Base-by-base conservation (phyloP, 176 grass and related monocot species). In the Paspalum notatum region DNA sequence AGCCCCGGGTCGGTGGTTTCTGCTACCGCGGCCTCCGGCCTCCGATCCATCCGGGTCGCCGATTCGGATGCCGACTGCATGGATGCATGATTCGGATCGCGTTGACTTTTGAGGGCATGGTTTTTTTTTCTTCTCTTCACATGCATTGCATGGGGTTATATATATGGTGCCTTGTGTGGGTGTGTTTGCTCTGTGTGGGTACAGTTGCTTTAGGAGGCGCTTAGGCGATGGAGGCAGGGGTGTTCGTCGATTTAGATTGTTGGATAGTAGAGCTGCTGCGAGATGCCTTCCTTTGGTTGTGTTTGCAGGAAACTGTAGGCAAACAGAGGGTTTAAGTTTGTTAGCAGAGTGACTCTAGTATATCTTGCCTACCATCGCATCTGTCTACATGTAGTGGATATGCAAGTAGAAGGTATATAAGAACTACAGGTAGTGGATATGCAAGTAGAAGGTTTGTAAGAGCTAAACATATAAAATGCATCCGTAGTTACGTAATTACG, bases 391-490 rank as follows among this genome's bases (percentile, higher is more conserved):
- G 53, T 25, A 43, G 32, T 24, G 32, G 46, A 16, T 74, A 8
- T 37, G 9, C 57, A 64, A 24, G 58, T 73, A 38, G 17, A 55
- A 38, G 12, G 45, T 62, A 75, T 45, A 11, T 80, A 54, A 8
- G 21, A 21, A n/a, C 16, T 37, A 12, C 9, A 5, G 71, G 44
- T 24, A 20, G 44, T 21, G 43, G 44, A n/a, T 82, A 5, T 51
- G 12, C 37, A 53, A 45, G 56, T 79, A 32, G 16, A 62, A 32
- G 14, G 32, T 68, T 61, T 45, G 11, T 68, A 67, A 6, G 50
- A 67, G 32, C 20, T 79, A 52, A 52, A 11, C 46, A 59, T 58
- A 46, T 18, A 25, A 27, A 74, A 64, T 60, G 61, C 75, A 61
- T 27, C 4, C 17, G 27, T 46, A 20, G 48, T 18, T 76, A 7